Evolutionary conservation across 768 basidiomycete genomes (phyloP), one percentile per base, ranked within the genome.

Genomic region (Flagelloscypha sp.): DNA sequence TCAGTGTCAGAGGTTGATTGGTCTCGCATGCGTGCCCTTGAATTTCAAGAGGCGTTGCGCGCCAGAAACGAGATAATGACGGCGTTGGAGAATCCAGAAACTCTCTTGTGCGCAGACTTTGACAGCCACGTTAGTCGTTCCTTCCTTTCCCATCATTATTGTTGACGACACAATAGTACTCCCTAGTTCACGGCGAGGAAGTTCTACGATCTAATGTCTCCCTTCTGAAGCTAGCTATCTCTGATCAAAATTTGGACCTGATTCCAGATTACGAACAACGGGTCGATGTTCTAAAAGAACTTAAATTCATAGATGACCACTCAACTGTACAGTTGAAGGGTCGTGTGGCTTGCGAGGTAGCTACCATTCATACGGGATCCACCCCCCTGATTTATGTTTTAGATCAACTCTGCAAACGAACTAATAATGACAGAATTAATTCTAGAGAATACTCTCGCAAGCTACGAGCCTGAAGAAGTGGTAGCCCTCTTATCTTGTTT

Each of bases 361-460:
- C 61, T 52, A 38, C 24, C 12, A 10, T 4, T 33, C 17, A 24
- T 17, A 36, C 1, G 8, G 10, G 11, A 7, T 31, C 30, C 23
- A 9, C 9, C 10, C 15, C 17, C 25, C 16, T 19, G 18, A 13
- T 18, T 24, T 21, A 39, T 23, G 38, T 25, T 12, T 36, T n/a
- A 97, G 93, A 98, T 99, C 54, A 99, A 99, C 55, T 97, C 94
- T 6, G 88, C 84, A n/a, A 89, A 88, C 43, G 95, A 98, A 50
- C 84, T 99, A 17, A 76, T 99, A 31, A 66, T 98, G 30, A 99
- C 95, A 0, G 95, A 99, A 51, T 74, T 99, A 33, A 94, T 99
- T 37, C 71, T 98, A 34, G 95, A 99, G 52, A 99, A 99, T 52
- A 84, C 86, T 0, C 66, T 98, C 19, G 88, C 89, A 5, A 64